These are phyloP conservation scores for Cutaneotrichosporon dermatis DNA, from an alignment of 1,284 basidiomycete species.

Conservation along the genomic window DNA sequence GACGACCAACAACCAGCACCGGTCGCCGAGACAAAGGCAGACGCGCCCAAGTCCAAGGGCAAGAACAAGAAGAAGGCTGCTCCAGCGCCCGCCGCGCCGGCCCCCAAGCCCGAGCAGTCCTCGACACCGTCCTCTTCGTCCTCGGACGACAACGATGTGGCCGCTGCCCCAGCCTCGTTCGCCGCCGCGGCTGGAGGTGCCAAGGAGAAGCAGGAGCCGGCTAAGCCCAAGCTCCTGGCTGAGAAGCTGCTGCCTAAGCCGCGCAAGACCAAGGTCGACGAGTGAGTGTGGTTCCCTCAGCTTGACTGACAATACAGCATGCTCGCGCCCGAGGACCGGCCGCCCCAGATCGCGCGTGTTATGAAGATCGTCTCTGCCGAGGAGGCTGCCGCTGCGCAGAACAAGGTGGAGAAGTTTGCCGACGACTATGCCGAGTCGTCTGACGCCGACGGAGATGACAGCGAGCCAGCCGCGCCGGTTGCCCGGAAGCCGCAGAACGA, in stretches of 20 bases:
- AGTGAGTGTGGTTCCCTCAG: slow-evolving; percentile 28
- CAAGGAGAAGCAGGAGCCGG: not conserved
- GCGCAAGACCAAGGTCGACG: slow-evolving; percentile 44
- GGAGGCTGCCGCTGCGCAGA: not conserved
- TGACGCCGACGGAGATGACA: slow-evolving; percentile 5
- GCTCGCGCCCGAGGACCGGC: slow-evolving; percentile 42
- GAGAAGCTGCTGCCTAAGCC: slow-evolving; percentile 42
- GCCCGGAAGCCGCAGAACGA: slow-evolving; percentile 9
- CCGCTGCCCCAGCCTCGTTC: slow-evolving; percentile 4
- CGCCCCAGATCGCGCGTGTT: slow-evolving; percentile 37
- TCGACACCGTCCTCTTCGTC: too few species aligned
- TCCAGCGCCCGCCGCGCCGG: too few species aligned
- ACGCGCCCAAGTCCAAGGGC: not conserved
- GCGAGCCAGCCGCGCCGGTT: slow-evolving; percentile 3
- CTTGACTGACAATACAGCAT: slow-evolving; percentile 27
- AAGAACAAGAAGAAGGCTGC: slow-evolving; percentile 10
- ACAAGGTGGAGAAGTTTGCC: slow-evolving; percentile 16
- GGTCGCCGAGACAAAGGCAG: too few species aligned
- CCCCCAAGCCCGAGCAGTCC: too few species aligned
- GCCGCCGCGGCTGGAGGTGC: slow-evolving; percentile 8
- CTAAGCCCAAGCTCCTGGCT: slow-evolving; percentile 39
- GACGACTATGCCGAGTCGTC: slow-evolving; percentile 28
- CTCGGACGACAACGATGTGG: not conserved
- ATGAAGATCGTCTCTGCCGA: slow-evolving; percentile 31
- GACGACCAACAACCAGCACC: not conserved